These are phyloP conservation scores for Vigna unguiculata DNA, from an alignment of 306 rosid species.

Conservation along the genomic window DNA sequence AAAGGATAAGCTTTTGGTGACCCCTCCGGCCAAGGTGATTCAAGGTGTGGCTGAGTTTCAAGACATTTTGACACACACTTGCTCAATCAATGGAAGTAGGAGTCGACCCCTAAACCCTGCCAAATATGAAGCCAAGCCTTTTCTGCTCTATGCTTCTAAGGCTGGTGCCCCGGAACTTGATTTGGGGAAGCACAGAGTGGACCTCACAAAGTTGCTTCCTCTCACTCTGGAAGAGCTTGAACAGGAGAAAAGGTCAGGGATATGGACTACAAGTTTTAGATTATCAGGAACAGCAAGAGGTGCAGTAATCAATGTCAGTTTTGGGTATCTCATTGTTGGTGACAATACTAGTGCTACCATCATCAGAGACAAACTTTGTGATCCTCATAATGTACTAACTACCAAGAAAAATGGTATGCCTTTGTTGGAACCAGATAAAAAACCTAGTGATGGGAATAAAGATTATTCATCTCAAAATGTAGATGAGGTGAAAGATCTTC, in stretches of 20 bases:
- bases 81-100: conserved; percentile 79
- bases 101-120: conserved; percentile 82
- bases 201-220: conserved; percentile 89
- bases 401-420: conserved; percentile 48
- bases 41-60: conserved; percentile 69
- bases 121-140: conserved; percentile 88
- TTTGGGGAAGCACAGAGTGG: conserved; percentile 90
- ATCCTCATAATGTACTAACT: conserved; percentile 42
- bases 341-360: conserved; percentile 52
- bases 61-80: conserved; percentile 67
- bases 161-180: conserved; percentile 65
- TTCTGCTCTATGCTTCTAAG: conserved; percentile 74
- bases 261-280: conserved; percentile 82
- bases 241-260: conserved; percentile 80
- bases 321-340: conserved; percentile 72
- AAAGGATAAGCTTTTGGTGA: conserved; percentile 68
- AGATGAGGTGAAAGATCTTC: conserved; percentile 79
- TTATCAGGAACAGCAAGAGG: conserved; percentile 81
- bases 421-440: conserved; percentile 44
- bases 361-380: conserved; percentile 46
- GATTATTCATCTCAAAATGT: conserved; percentile 52
- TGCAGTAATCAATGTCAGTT: conserved; percentile 84
- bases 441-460: conserved; percentile 45
- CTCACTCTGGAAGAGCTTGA: conserved; percentile 86
- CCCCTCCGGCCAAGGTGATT: conserved; percentile 69